Evolutionary conservation across 768 basidiomycete species (phyloP).

Genomic region (Lepiota brunneoincarnata): DNA sequence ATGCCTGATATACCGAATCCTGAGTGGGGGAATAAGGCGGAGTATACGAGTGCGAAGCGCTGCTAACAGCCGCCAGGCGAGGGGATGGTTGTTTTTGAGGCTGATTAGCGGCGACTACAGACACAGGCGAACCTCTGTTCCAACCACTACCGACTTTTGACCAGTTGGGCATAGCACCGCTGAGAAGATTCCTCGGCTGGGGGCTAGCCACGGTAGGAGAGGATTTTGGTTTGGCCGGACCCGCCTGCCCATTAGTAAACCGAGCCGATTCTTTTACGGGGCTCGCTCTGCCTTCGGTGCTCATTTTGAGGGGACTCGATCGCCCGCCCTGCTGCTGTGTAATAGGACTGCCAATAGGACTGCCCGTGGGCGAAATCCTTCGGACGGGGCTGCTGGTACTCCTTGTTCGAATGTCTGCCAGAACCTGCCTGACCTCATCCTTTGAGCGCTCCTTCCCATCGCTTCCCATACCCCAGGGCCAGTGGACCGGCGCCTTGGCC

Average conservation of each 20-base stretch:
- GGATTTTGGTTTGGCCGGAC: constrained; percentile 2
- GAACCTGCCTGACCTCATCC: constrained; percentile 8
- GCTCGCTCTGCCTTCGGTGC: no score
- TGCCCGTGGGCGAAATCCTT: constrained; percentile 12
- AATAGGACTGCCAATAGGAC: not conserved
- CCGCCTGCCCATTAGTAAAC: not conserved
- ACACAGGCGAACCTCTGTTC: not conserved
- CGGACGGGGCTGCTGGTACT: constrained; percentile 19
- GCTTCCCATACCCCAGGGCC: constrained; percentile 19
- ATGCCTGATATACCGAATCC: constrained; percentile 51
- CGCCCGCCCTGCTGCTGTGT: not conserved
- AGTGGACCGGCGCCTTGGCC: constrained; percentile 12
- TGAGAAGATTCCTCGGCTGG: not conserved
- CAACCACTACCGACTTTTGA: constrained; percentile 9
- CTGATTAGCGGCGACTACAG: not conserved
- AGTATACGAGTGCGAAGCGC: not conserved
- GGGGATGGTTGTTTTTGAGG: not conserved
- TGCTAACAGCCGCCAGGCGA: not conserved
- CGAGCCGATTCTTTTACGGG: not conserved
- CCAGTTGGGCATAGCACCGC: not conserved
- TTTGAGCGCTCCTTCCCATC: constrained; percentile 1
- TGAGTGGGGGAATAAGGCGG: constrained; percentile 3
- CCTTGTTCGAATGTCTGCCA: constrained; percentile 25
- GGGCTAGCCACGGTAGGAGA: not conserved
- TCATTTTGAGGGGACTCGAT: not conserved